Percentiles rank a stretch among this genome's conserved stretches.
phyloP scores from a whole-genome alignment of 495 filamentous ascomycete genomes.

The Lasiosphaeris hirsuta region DNA sequence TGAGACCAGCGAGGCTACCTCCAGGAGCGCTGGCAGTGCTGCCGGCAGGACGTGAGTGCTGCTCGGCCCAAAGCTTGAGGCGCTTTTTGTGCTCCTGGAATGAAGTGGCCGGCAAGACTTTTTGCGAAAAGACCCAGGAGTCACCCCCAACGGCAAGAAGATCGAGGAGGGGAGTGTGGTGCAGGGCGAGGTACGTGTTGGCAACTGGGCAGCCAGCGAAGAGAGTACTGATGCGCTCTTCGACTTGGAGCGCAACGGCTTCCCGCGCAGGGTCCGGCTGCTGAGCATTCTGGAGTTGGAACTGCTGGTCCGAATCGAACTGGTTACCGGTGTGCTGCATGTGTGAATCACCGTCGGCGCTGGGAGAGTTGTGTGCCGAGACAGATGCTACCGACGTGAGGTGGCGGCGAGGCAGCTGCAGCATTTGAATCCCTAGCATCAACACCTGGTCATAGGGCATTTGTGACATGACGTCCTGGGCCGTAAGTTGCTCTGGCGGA shows the following conservation, averaged over 20 bases:
- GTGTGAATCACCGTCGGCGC: constrained; percentile 31
- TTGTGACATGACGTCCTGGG: constrained; percentile 25
- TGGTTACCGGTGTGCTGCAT: constrained; percentile 17
- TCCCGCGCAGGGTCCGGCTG: neutral
- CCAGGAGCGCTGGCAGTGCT: constrained; percentile 9
- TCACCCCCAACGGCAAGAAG: constrained; percentile 48
- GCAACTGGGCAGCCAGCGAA: constrained; percentile 38
- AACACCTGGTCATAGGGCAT: constrained; percentile 34
- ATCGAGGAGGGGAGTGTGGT: constrained; percentile 46
- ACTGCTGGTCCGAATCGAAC: constrained; percentile 15
- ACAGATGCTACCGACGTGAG: constrained; percentile 6
- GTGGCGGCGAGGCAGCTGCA: constrained; percentile 37
- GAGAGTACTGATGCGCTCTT: constrained; percentile 34
- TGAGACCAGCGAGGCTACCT: constrained; percentile 13
- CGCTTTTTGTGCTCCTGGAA: constrained; percentile 39
- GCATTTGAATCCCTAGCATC: constrained; percentile 34
- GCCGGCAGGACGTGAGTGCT: constrained; percentile 8
- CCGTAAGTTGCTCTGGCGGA: constrained; percentile 29
- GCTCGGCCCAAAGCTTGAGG: constrained; percentile 36
- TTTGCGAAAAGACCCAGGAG: constrained; percentile 46
- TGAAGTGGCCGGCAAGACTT: constrained; percentile 32
- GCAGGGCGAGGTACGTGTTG: constrained; percentile 46
- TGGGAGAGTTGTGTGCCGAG: constrained; percentile 23
- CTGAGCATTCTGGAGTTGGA: constrained; percentile 7
- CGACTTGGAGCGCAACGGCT: constrained; percentile 23